phyloP scores from a whole-genome alignment of 2,329 filamentous ascomycete species.

The Cadophora sp. region DNA sequence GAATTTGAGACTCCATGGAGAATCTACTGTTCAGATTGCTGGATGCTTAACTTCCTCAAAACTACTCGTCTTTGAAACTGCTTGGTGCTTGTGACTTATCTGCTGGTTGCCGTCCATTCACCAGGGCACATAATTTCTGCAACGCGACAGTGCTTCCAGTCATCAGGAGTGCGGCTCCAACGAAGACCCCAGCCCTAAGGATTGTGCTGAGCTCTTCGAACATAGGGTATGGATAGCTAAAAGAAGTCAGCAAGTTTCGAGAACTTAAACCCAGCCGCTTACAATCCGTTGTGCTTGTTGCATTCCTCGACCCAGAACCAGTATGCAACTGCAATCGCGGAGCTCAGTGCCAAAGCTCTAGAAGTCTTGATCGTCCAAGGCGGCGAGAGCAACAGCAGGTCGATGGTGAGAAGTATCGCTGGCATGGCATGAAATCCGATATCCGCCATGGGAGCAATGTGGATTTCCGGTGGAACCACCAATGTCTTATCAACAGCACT shows the following conservation, averaged over 20 bases:
- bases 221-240: constrained; percentile 87
- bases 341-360: constrained; percentile 64
- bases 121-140: constrained; percentile 71
- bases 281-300: constrained; percentile 70
- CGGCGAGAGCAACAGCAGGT: constrained; percentile 73
- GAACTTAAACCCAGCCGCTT: constrained; percentile 37
- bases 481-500: constrained; percentile 59
- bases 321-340: constrained; percentile 67
- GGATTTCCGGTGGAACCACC: constrained; percentile 60
- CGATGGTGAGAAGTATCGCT: constrained; percentile 66
- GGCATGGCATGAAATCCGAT: constrained; percentile 72
- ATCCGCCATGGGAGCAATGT: constrained; percentile 63
- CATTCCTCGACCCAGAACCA: constrained; percentile 82
- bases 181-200: constrained; percentile 74
- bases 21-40: neutral
- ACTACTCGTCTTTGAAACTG: constrained; percentile 7
- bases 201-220: constrained; percentile 71
- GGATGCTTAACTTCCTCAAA: neutral
- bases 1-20: neutral
- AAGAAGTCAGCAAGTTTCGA: constrained; percentile 20
- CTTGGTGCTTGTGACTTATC: constrained; percentile 31
- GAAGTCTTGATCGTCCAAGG: constrained; percentile 72
- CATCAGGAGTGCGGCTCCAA: constrained; percentile 73
- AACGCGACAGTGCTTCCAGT: constrained; percentile 71
- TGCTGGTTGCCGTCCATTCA: constrained; percentile 63